These are phyloP conservation scores for Curvularia verruculosa DNA, from an alignment of 2,329 filamentous ascomycete species.

Conservation along the genomic window DNA sequence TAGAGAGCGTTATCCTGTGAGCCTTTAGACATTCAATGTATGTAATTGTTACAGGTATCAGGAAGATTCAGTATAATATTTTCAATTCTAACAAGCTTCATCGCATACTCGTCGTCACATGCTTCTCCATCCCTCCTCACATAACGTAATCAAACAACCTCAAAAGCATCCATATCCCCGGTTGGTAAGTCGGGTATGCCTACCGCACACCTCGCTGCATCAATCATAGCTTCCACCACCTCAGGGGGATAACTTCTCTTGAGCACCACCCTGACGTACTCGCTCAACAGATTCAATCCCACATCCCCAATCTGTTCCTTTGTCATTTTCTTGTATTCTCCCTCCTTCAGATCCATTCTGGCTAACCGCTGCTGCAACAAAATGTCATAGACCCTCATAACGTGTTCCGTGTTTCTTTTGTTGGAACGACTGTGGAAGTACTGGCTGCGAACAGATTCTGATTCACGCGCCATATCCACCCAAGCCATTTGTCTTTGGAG, in stretches of 20 bases:
- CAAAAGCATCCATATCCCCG: conserved; percentile 41
- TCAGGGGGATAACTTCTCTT: conserved; percentile 30
- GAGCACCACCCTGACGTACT: conserved; percentile 40
- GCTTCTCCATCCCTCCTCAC: not conserved
- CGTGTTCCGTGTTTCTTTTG: conserved; percentile 17
- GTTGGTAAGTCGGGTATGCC: conserved; percentile 36
- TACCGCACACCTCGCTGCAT: conserved; percentile 31
- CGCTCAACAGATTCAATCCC: conserved; percentile 38
- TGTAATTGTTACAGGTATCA: not conserved
- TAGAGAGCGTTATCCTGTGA: conserved; percentile 50
- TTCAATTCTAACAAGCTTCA: not conserved
- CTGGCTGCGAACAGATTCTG: conserved; percentile 10
- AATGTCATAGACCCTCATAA: conserved; percentile 28
- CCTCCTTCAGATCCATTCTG: conserved; percentile 21
- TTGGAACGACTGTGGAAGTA: conserved; percentile 25
- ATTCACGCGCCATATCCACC: conserved; percentile 31
- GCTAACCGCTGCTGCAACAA: conserved; percentile 27
- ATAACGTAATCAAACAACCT: conserved; percentile 19
- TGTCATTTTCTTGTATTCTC: conserved; percentile 22
- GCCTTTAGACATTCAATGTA: conserved; percentile 18
- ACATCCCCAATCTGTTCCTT: conserved; percentile 33
- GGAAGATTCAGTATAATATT: not conserved
- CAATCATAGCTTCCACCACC: conserved; percentile 39
- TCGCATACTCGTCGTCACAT: not conserved
- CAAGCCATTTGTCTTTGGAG: conserved; percentile 39